A percentile compares a stretch with the other conserved stretches of the same genome.
phyloP scores from a whole-genome alignment of 371 early-diverging fungal genomes.

The Rhizopus microsporus region DNA sequence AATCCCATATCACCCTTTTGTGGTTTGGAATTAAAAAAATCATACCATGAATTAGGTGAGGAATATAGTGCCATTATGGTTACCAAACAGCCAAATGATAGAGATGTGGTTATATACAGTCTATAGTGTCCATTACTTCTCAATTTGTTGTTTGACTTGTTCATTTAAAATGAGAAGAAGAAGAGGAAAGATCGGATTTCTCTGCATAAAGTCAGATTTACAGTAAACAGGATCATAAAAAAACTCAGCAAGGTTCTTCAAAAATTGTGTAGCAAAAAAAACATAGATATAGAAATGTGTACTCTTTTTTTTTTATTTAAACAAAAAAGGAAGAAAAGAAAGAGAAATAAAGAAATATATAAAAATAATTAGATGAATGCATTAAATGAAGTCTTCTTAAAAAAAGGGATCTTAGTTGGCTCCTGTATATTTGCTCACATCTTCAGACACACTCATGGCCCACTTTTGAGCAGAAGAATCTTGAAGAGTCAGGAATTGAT shows the following conservation, averaged over 20 bases:
- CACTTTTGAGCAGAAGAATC: constrained; percentile 82
- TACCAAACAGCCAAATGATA: constrained; percentile 16
- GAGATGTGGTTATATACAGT: constrained; percentile 13
- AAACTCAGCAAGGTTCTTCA: no score
- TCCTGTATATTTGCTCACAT: constrained; percentile 87
- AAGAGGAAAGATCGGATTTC: neutral
- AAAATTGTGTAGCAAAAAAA: no score
- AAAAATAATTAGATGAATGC: no score
- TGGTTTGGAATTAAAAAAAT: constrained; percentile 44
- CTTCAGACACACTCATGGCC: constrained; percentile 89
- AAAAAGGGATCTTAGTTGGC: neutral
- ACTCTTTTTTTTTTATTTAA: no score
- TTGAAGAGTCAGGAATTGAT: constrained; percentile 61
- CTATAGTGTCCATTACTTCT: neutral
- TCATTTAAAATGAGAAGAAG: neutral
- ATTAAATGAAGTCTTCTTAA: no score
- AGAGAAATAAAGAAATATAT: no score
- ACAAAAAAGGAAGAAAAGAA: no score
- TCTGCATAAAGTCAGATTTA: no score
- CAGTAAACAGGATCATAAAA: no score
- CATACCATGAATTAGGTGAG: constrained; percentile 28
- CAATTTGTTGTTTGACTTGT: neutral
- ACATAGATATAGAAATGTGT: no score
- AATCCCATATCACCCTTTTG: constrained; percentile 43
- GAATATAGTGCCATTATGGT: constrained; percentile 18